Percentiles rank a stretch among this genome's conserved stretches.
Evolutionary conservation across 2,329 filamentous ascomycete species (phyloP).

Genomic region (Hirsutella thompsonii): DNA sequence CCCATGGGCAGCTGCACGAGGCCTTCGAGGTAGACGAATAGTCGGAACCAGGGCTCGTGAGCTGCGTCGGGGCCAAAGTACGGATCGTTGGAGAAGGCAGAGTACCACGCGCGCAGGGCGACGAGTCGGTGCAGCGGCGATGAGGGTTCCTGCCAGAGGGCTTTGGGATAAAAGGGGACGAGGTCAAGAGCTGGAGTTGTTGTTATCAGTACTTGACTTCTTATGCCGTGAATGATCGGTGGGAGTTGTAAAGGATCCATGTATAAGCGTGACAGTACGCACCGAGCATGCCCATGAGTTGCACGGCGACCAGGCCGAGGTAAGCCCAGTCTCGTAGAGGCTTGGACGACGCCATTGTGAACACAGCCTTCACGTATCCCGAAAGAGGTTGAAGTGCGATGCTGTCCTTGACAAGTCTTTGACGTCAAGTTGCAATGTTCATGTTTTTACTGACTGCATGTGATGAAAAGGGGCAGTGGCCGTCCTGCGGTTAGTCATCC

Average conservation of each 20-base stretch:
- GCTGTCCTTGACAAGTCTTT: too few species aligned
- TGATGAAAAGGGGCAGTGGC: too few species aligned
- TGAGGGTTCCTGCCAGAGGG: slow-evolving; percentile 26
- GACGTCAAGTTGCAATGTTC: too few species aligned
- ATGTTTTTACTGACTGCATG: too few species aligned
- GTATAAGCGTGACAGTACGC: slow-evolving; percentile 4
- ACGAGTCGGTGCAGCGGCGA: slow-evolving; percentile 35
- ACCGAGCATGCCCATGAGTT: slow-evolving; percentile 25
- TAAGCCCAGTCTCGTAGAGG: slow-evolving; percentile 21
- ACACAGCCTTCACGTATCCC: too few species aligned
- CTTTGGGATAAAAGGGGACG: slow-evolving; percentile 36
- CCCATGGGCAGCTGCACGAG: slow-evolving; percentile 36
- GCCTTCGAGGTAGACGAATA: slow-evolving; percentile 37
- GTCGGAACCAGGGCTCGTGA: slow-evolving; percentile 34
- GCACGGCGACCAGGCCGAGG: slow-evolving; percentile 17
- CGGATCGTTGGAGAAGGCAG: slow-evolving; percentile 36
- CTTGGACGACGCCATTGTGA: slow-evolving; percentile 12
- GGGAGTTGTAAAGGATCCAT: neutral
- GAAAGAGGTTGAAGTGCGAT: too few species aligned
- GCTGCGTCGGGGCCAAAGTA: slow-evolving; percentile 27
- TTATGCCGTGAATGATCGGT: too few species aligned
- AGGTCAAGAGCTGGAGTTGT: slow-evolving; percentile 46
- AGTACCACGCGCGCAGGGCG: slow-evolving; percentile 32
- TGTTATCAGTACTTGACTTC: too few species aligned
- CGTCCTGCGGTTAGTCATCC: too few species aligned